Conservation (phyloP, 805 yeast species). For the Starmera quercuum region DNA sequence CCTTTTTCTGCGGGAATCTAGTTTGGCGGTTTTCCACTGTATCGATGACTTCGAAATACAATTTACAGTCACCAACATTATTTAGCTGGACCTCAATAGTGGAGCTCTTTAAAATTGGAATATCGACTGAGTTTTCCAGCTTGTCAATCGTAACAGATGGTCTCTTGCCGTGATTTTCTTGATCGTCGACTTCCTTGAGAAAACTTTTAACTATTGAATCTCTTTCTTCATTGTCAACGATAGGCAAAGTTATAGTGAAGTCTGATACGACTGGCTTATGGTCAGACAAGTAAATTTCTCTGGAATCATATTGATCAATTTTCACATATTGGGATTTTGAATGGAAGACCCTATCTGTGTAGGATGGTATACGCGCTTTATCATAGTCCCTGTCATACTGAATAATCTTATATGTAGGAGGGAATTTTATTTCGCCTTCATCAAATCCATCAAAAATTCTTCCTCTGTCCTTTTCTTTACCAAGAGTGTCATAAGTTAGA, state of each 20-base stretch:
- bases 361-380: conserved; percentile 41
- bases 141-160: conserved; percentile 29
- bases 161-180: conserved; percentile 34
- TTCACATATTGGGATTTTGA: conserved; percentile 23
- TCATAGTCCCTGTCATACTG: conserved; percentile 18
- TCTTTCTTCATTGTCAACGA: conserved; percentile 31
- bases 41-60: conserved; percentile 31
- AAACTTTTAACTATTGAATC: conserved; percentile 27
- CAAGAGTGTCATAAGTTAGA: conserved; percentile 36
- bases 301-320: conserved; percentile 16
- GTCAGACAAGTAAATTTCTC: conserved; percentile 33
- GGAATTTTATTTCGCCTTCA: conserved; percentile 40
- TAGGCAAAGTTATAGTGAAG: conserved; percentile 21
- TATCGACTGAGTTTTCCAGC: conserved; percentile 23
- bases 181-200: conserved; percentile 32
- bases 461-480: conserved; percentile 23
- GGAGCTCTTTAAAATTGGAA: conserved; percentile 19
- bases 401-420: conserved; percentile 46
- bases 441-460: conserved; percentile 35
- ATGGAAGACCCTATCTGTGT: conserved; percentile 49
- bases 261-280: conserved; percentile 47
- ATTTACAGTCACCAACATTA: conserved; percentile 28
- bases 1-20: conserved; percentile 11
- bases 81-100: conserved; percentile 20
- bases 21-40: conserved; percentile 17